Percentiles rank a stretch among this genome's conserved stretches.
phyloP scores from a whole-genome alignment of 139 green algal genomes.

The Monoraphidium neglectum region DNA sequence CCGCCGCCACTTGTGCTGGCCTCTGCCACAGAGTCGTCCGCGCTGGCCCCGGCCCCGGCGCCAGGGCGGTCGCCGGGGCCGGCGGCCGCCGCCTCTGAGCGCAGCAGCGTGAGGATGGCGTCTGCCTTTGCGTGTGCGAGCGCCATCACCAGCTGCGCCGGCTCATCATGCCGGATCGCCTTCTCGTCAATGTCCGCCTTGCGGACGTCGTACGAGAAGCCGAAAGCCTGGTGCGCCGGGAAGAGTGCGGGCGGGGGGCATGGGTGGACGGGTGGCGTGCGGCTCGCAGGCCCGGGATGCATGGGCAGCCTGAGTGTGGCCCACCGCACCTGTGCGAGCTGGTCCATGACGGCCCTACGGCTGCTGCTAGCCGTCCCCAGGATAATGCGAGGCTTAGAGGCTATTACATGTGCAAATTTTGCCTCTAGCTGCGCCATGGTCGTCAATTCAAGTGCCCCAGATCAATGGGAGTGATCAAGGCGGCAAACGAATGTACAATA shows the following conservation, averaged over 20 bases:
- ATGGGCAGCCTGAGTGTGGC: too few species aligned
- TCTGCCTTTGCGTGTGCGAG: slow-evolving; percentile 78
- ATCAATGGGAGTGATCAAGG: not conserved
- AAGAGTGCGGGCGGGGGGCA: too few species aligned
- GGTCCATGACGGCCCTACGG: slow-evolving; percentile 32
- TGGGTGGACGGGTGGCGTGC: too few species aligned
- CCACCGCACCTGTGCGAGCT: slow-evolving; percentile 8
- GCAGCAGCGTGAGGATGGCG: slow-evolving; percentile 54
- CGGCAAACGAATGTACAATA: too few species aligned
- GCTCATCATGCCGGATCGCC: slow-evolving; percentile 58
- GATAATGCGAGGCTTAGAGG: slow-evolving; percentile 23
- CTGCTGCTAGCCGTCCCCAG: slow-evolving; percentile 35
- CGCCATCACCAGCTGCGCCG: slow-evolving; percentile 62
- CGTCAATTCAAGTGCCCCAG: not conserved
- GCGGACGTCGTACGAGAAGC: slow-evolving; percentile 53
- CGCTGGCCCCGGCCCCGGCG: not conserved
- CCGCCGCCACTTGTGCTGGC: not conserved
- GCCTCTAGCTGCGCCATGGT: slow-evolving; percentile 10
- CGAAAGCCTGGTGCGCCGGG: slow-evolving; percentile 10
- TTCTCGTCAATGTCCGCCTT: slow-evolving; percentile 88
- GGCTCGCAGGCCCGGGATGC: too few species aligned
- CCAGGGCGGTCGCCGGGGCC: slow-evolving; percentile 5
- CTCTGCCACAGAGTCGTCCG: not conserved
- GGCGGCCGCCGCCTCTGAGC: not conserved
- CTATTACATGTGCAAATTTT: slow-evolving; percentile 2